Base-by-base conservation (phyloP, 1,284 basidiomycete genomes). In the Ganoderma multipileum region DNA sequence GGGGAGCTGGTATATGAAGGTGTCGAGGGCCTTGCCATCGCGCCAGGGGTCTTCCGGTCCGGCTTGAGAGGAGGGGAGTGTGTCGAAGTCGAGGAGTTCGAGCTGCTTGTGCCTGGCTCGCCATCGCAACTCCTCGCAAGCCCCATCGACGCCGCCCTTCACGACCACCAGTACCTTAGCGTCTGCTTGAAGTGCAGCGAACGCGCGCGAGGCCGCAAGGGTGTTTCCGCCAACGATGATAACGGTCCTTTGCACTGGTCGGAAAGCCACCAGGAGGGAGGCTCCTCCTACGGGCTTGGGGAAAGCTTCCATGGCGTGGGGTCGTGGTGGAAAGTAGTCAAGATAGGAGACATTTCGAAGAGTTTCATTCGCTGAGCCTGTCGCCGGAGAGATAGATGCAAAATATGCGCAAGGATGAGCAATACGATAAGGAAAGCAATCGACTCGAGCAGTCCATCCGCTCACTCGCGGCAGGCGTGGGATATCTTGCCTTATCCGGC, bases 181-280 rank as follows among this genome's bases (percentile, higher is more conserved):
- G 66, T 92, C 92, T 0, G 96, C 93, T 78, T 97, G 95, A 54
- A 97, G 86, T 4, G 94, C 91, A 2, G 92, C 84, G 75, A 94
- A 94, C 6, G 93, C 91, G 47, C 96, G 88, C 30, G 89, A 88
- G 0, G 95, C 95, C 0, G 95, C 95, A 1, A 98, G 86, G 16
- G 86, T 76, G 41, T 91, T 89, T 2, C 91, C 87, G 2, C 96
- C 96, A 42, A 97, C 76, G 58, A 98, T 86, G 42, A 98, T 81
- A 23, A 89, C 85, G 0, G 82, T 83, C 64, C 85, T 85, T 58
- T 80, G 76, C 16, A 83, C 82, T 14, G 90, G 82, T 67, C 85
- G 87, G 80, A 96, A 95, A 0, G 94, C 92, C 33, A 97, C 86
- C 3, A 96, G 79, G 9, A 97, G 86, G 3, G 95, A 94, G 0